Base-by-base conservation (phyloP, 148 eudicot species). In the Euryodendron excelsum region DNA sequence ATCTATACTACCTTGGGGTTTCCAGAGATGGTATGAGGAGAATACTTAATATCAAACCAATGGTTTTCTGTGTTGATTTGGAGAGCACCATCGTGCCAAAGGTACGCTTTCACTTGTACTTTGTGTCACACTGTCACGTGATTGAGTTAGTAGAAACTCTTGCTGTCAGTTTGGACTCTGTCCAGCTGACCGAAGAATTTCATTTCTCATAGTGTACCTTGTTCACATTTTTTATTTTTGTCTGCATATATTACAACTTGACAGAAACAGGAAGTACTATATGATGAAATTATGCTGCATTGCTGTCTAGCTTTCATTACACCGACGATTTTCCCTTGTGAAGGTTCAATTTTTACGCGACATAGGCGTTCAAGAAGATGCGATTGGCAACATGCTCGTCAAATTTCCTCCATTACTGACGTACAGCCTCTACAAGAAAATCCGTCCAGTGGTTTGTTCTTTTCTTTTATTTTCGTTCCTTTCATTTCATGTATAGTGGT, bases 351-450 rank as follows among this genome's bases (percentile, higher is more conserved):
- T 95, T 88, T 83, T 95, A 45, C 92, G 86, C 68, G 99, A 95
- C 67, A 83, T 95, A 47, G 99, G 99, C 50, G 89, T 95, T 80
- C 85, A 88, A 62, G 92, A 93, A 59, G 90, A 87, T 52, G 93
- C 93, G 73, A 79, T 95, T 68, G 99, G 94, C 63, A 90, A 86
- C 79, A 89, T 91, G 91, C 91, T 95, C 79, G 91, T 85, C 76
- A 91, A 80, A 82, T 95, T 91, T 82, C 99, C 99, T 68, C 85
- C 96, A 14, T 81, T 95, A 79, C 76, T 95, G 71, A 95, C 99
- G 1, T 95, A 90, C 88, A 95, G 93, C 89, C 91, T 95, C 68
- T 87, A 91, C 91, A 93, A 90, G 94, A 95, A 95, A 76, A 95
- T 95, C 75, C 97, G 99, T n/a, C 99, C 97, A 48, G 97, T 93